Conservation (phyloP, 345 rosid species). For the Nephelium lappaceum region DNA sequence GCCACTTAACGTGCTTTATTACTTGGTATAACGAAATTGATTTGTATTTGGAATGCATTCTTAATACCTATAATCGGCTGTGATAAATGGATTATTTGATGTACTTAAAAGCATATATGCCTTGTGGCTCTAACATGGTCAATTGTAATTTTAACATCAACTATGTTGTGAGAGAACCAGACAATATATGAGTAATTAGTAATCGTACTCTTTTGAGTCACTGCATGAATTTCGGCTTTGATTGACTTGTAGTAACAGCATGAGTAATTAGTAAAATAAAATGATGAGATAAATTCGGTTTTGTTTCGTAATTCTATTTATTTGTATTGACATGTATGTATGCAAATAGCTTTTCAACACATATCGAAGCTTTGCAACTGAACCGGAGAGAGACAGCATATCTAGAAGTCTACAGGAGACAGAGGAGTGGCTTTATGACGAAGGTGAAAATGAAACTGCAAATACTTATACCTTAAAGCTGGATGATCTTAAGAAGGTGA, state of each 20-base stretch:
- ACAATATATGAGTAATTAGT: background rate
- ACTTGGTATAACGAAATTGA: background rate
- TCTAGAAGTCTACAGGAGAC: constrained; percentile 59
- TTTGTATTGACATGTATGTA: background rate
- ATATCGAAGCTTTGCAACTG: constrained; percentile 52
- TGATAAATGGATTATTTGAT: background rate
- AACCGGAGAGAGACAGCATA: constrained; percentile 53
- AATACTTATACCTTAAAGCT: constrained; percentile 45
- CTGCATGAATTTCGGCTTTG: background rate
- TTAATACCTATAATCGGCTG: background rate
- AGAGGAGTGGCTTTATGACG: constrained; percentile 68
- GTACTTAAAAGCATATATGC: background rate
- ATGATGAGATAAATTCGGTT: background rate
- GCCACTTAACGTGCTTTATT: background rate
- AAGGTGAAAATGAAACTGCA: constrained; percentile 63
- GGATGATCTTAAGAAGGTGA: constrained; percentile 51
- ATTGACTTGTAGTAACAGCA: background rate
- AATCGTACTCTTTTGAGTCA: background rate
- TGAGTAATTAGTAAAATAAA: background rate
- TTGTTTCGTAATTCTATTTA: background rate
- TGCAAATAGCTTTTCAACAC: constrained; percentile 50
- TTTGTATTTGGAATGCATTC: background rate
- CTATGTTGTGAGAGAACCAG: background rate
- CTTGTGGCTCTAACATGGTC: background rate
- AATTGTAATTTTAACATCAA: background rate